Evolutionary conservation across 108 stramenopile genomes (phyloP), one percentile per base, ranked within the genome.

Genomic region (Craspedostauros australis): DNA sequence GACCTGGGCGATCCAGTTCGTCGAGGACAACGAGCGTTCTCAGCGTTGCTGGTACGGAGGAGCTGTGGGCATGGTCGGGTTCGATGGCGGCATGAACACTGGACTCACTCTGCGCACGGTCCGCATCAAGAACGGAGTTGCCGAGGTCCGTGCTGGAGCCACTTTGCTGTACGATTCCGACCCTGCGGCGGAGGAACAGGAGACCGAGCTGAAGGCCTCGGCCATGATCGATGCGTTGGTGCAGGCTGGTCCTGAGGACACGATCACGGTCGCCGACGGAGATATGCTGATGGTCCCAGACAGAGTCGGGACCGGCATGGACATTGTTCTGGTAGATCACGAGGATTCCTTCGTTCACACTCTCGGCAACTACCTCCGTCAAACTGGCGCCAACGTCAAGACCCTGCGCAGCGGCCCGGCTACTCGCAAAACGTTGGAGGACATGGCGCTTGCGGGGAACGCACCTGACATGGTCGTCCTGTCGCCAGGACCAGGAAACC

Each of bases 311-410:
- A 46, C 54, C 29, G 95, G 94, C 30, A 95, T 90, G 77, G 60
- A 54, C 14, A 79, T 96, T 18, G 73, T 98, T 33, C 76, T 98
- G 32, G 76, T 98, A 34, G 97, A 98, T 61, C 97, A 98, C 64
- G 91, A 98, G 60, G 97, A 98, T 66, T 96, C 95, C 0, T 98
- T 98, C 61, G 97, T 98, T 15, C 97, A 98, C 69, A 98, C 97
- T 18, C 81, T 98, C 25, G 95, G 95, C 27, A 96, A 98, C 60
- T 98, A 98, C 58, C 64, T 98, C 36, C 92, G 97, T 7, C 97
- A 98, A 72, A 98, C 95, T 19, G 95, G 95, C 33, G 97, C 97
- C 0, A 70, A 75, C 26, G 97, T 98, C 19, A 75, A 40, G 54
- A 96, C 95, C 7, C 68, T 95, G 2, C 88, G 97, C 38, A 87